Evolutionary conservation across 495 filamentous ascomycete species (phyloP).

Genomic region (Wilcoxina mikolae): DNA sequence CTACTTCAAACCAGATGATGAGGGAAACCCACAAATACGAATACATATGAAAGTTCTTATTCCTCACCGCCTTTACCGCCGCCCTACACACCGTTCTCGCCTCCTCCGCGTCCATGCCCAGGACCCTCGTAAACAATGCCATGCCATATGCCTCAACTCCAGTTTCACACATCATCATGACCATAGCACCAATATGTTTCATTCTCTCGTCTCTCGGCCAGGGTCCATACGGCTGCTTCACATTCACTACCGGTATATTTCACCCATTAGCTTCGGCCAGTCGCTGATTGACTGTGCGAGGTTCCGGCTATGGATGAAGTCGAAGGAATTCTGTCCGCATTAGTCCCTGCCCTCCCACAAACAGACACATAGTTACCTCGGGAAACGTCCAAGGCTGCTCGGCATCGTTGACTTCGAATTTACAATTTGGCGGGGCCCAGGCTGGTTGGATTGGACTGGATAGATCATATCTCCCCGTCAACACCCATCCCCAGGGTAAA

Average conservation of each 20-base stretch:
- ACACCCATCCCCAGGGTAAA: too few species aligned
- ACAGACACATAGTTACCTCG: slow-evolving; percentile 3
- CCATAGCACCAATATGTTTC: slow-evolving; percentile 32
- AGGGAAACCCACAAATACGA: slow-evolving; percentile 11
- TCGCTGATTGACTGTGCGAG: slow-evolving; percentile 22
- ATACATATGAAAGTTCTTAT: slow-evolving; percentile 26
- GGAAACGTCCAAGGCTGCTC: slow-evolving; percentile 32
- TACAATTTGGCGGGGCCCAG: slow-evolving; percentile 8
- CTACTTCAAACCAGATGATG: not conserved
- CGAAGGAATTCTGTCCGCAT: slow-evolving; percentile 24
- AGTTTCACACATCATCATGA: not conserved
- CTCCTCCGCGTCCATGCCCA: not conserved
- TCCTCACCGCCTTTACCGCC: not conserved
- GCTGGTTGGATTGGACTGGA: slow-evolving; percentile 6
- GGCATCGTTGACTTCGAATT: slow-evolving; percentile 37
- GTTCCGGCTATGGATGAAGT: slow-evolving; percentile 32
- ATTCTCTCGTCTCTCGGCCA: slow-evolving; percentile 37
- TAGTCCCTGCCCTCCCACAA: not conserved
- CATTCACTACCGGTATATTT: slow-evolving; percentile 7
- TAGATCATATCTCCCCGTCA: not conserved
- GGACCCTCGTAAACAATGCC: not conserved
- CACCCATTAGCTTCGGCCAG: slow-evolving; percentile 12
- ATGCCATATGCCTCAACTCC: not conserved
- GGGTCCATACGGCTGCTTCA: slow-evolving; percentile 31
- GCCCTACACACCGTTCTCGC: not conserved